Conservation (phyloP, 2,329 filamentous ascomycete species). For the Colletotrichum cereale region DNA sequence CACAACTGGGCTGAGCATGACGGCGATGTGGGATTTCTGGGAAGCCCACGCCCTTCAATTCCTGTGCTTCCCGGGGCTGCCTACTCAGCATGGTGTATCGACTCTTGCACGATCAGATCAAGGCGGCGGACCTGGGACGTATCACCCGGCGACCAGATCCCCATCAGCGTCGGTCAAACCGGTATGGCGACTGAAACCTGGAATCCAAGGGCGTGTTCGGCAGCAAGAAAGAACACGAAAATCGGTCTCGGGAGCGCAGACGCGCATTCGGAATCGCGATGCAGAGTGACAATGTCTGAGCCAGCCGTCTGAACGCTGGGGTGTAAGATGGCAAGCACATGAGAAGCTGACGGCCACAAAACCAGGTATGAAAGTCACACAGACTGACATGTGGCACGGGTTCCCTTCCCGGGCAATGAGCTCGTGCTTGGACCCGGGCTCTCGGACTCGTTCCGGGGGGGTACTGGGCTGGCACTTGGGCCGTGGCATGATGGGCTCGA, state of each 20-base stretch:
- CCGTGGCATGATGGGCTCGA: constrained; percentile 7
- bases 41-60: not conserved
- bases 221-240: too few relatives aligned
- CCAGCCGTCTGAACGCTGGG: not conserved
- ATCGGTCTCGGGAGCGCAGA: not conserved
- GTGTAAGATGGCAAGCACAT: not conserved
- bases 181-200: not conserved
- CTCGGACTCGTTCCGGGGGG: constrained; percentile 20
- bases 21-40: not conserved
- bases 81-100: not conserved
- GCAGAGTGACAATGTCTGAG: not conserved
- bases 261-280: not conserved
- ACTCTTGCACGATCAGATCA: not conserved
- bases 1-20: not conserved
- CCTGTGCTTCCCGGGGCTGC: not conserved
- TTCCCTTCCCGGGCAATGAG: constrained; percentile 11
- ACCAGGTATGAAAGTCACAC: not conserved
- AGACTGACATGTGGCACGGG: not conserved
- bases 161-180: not conserved
- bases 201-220: not conserved
- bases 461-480: constrained; percentile 16
- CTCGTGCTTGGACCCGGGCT: constrained; percentile 24
- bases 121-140: not conserved
- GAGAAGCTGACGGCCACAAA: not conserved
- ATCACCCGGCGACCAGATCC: not conserved